phyloP scores from a whole-genome alignment of 2,329 filamentous ascomycete genomes.

The Pseudogymnoascus sp. region DNA sequence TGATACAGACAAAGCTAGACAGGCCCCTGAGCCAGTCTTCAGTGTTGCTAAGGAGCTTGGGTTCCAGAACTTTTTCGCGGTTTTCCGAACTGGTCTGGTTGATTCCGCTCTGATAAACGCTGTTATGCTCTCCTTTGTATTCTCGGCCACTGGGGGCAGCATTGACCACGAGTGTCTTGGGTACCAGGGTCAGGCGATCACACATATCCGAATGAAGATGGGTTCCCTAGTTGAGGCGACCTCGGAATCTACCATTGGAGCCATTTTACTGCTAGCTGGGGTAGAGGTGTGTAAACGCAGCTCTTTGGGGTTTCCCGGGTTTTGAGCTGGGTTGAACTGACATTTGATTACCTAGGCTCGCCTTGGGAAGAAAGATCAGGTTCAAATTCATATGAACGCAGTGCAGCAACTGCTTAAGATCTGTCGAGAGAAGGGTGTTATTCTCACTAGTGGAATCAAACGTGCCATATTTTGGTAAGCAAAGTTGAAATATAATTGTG shows the following conservation, averaged over 20 bases:
- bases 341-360: conserved; percentile 27
- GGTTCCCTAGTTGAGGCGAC: conserved; percentile 20
- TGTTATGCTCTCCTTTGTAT: conserved; percentile 32
- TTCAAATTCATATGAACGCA: conserved; percentile 36
- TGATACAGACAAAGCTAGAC: conserved; percentile 20
- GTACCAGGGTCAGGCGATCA: conserved; percentile 30
- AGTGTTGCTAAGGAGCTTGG: conserved; percentile 30
- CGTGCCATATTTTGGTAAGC: conserved; percentile 38
- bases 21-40: conserved; percentile 30
- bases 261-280: conserved; percentile 36
- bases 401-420: conserved; percentile 30
- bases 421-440: conserved; percentile 23
- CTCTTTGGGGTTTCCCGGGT: not conserved
- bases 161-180: conserved; percentile 29
- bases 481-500: not conserved
- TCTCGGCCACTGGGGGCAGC: conserved; percentile 21
- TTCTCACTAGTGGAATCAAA: conserved; percentile 34
- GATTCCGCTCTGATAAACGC: conserved; percentile 34
- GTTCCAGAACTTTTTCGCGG: conserved; percentile 31
- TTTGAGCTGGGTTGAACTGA: conserved; percentile 9
- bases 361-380: conserved; percentile 29
- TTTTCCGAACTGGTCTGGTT: conserved; percentile 28
- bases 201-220: conserved; percentile 30
- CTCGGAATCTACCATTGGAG: conserved; percentile 33
- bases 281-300: conserved; percentile 30